Evolutionary conservation across 2,329 filamentous ascomycete genomes (phyloP).

Genomic region (Colletotrichum melonis): DNA sequence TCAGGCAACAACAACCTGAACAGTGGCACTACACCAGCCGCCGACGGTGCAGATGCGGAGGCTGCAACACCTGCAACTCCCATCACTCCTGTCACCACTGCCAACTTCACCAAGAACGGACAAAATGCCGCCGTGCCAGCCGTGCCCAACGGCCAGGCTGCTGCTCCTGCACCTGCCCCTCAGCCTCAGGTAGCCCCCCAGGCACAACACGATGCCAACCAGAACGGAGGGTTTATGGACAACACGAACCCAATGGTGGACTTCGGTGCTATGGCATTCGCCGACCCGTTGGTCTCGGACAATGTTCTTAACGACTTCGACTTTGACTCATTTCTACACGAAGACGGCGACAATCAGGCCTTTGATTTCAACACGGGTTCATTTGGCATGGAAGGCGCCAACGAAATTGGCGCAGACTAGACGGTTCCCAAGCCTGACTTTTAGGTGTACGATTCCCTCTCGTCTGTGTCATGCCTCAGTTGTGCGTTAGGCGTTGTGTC

Average conservation of each 20-base stretch:
- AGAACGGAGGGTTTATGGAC: constrained; percentile 57
- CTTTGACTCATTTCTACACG: constrained; percentile 75
- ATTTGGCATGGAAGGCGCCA: constrained; percentile 65
- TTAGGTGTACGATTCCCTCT: background rate
- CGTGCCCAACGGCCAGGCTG: constrained; percentile 56
- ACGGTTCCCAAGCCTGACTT: background rate
- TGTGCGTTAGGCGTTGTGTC: constrained; percentile 20
- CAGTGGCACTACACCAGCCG: constrained; percentile 66
- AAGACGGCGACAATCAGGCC: constrained; percentile 57
- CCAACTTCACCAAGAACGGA: constrained; percentile 60
- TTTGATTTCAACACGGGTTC: constrained; percentile 67
- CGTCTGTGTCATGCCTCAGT: constrained; percentile 7
- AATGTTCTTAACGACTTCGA: constrained; percentile 76
- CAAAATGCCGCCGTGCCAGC: constrained; percentile 52
- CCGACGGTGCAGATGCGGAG: constrained; percentile 68
- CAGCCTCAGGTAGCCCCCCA: constrained; percentile 57
- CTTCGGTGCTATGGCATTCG: constrained; percentile 64
- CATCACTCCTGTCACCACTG: constrained; percentile 68
- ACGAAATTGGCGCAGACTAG: constrained; percentile 70
- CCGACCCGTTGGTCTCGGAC: constrained; percentile 62
- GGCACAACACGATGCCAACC: constrained; percentile 59
- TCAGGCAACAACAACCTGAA: constrained; percentile 64
- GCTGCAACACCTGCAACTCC: constrained; percentile 72
- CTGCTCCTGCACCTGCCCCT: constrained; percentile 55
- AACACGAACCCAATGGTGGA: constrained; percentile 58